Evolutionary conservation across 805 yeast species (phyloP), one percentile per base, ranked within the genome.

Genomic region (Debaryomyces maramus): DNA sequence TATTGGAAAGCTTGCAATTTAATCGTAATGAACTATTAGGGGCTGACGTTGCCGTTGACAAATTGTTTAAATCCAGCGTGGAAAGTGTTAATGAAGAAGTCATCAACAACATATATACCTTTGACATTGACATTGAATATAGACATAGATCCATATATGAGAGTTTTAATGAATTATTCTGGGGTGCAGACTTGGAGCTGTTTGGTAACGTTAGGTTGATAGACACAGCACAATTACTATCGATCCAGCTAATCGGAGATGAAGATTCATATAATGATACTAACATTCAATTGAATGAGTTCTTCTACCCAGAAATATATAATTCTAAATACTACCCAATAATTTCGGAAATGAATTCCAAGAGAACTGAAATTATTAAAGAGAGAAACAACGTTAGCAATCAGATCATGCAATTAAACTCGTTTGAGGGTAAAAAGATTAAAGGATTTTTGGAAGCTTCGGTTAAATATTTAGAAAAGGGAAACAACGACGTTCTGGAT

Each of bases 361-460:
- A 43, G 32, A 42, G 50, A 15, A 46, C 48, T 6, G 48, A 49
- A 13, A 28, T 55, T 9, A 28, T 36, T 11, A 32, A 43, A 22
- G 48, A 48, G 5, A 54, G 64, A 30, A 46, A 44, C 6, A 44
- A 42, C 19, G 39, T 56, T 9, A 52, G 59, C 23, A 51, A 53
- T 18, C 50, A 56, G 24, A 51, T 67, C 18, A 59, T 68, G 65
- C 47, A 50, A 5, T 43, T 58, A 31, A 67, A 53, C 45, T 58
- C 68, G 20, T 69, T 68, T 43, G 71, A 66, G 46, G 75, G 75
- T 1, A 68, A 67, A 46, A 53, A 55, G 15, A 55, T 69, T 17
- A 58, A 52, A 27, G 44, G 48, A 1, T 48, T 69, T 18, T 44
- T 70, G 19, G 44, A 44, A 19, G 54, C 53, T 9, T 40, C 65